Evolutionary conservation across 2,329 filamentous ascomycete species (phyloP).

Genomic region (Aspergillus sp.): DNA sequence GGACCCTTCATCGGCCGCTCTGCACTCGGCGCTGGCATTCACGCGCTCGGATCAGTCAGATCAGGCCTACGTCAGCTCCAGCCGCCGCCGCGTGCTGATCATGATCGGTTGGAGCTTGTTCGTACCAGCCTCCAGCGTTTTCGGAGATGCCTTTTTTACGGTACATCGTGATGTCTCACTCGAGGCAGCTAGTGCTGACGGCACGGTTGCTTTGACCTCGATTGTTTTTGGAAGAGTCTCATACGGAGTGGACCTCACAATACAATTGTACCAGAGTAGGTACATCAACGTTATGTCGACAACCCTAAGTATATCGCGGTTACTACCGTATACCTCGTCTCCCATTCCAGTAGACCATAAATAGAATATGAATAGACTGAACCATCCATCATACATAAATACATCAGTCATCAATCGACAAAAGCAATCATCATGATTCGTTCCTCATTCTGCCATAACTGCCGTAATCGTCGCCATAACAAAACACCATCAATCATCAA

Average conservation of each 20-base stretch:
- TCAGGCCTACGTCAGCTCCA: not conserved
- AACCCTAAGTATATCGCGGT: not conserved
- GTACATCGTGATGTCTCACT: too few species aligned
- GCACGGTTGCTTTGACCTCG: too few species aligned
- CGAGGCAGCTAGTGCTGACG: too few species aligned
- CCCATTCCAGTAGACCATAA: too few species aligned
- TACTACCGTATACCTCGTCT: not conserved
- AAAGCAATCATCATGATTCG: slow-evolving; percentile 5
- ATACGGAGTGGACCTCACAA: too few species aligned
- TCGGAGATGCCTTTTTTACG: not conserved
- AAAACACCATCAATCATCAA: slow-evolving; percentile 4
- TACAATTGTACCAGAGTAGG: too few species aligned
- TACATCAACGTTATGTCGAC: too few species aligned
- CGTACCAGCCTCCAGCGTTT: not conserved
- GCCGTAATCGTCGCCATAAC: slow-evolving; percentile 5
- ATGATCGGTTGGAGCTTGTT: not conserved
- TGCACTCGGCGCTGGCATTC: not conserved
- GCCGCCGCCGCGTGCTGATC: not conserved
- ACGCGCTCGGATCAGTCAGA: not conserved
- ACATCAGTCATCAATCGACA: not conserved
- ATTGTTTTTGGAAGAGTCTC: too few species aligned
- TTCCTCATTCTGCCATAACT: slow-evolving; percentile 1
- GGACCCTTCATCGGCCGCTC: not conserved
- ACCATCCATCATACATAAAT: not conserved
- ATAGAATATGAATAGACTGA: not conserved